Conservation (phyloP, 108 stramenopile genomes). For the Skeletonema menzelii region DNA sequence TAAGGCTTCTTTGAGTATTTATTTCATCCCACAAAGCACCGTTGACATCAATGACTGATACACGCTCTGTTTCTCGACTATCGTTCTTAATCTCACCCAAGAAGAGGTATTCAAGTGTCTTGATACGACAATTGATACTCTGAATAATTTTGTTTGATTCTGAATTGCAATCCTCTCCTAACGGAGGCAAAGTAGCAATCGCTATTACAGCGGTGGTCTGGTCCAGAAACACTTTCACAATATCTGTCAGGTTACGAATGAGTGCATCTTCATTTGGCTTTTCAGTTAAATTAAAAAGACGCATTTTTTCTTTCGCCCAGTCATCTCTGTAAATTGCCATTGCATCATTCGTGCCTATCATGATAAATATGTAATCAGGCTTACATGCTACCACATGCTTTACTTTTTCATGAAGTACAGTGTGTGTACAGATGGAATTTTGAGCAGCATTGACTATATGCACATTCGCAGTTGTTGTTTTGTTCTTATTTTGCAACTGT, state of each 20-base stretch:
- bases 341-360: conserved; percentile 21
- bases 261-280: neutral
- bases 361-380: conserved; percentile 14
- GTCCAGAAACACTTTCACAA: neutral
- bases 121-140: conserved; percentile 2
- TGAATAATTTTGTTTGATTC: neutral
- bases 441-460: conserved; percentile 12
- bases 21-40: neutral
- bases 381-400: conserved; percentile 3
- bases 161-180: conserved; percentile 1
- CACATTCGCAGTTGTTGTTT: neutral
- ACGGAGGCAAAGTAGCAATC: neutral
- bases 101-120: neutral
- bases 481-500: neutral
- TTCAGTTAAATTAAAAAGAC: neutral
- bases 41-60: conserved; percentile 11
- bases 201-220: neutral
- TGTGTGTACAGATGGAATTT: conserved; percentile 16
- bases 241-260: conserved; percentile 9
- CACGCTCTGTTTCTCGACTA: neutral
- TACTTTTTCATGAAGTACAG: conserved; percentile 12
- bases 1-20: neutral
- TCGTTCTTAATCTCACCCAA: neutral
- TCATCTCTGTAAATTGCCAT: conserved; percentile 19
- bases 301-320: conserved; percentile 1